Conservation (phyloP, 2,329 filamentous ascomycete genomes). For the Verticillium albo-atrum region DNA sequence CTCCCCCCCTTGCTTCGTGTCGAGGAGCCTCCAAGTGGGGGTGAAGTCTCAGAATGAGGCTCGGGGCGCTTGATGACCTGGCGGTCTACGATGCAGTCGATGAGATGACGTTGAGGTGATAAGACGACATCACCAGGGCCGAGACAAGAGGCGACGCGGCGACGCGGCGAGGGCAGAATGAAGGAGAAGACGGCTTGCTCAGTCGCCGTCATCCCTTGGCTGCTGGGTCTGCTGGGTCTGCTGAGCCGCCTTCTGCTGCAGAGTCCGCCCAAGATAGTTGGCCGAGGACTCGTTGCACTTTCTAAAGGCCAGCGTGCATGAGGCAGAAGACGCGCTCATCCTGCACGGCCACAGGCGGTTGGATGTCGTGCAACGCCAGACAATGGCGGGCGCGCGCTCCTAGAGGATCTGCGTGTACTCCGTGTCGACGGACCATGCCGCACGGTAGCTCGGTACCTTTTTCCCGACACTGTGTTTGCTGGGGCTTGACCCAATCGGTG, state of each 20-base stretch:
- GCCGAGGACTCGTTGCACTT: neutral
- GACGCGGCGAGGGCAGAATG: neutral
- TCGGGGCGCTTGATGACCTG: neutral
- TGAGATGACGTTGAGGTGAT: neutral
- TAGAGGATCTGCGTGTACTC: neutral
- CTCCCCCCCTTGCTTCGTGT: neutral
- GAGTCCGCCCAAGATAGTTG: neutral
- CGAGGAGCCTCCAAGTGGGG: neutral
- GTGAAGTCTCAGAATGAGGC: neutral
- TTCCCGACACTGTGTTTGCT: neutral
- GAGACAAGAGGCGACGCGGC: neutral
- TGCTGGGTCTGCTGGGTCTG: neutral
- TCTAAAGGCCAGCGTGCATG: neutral
- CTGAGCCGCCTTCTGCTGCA: neutral
- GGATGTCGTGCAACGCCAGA: neutral
- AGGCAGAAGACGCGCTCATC: neutral
- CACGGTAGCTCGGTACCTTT: neutral
- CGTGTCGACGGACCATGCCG: neutral
- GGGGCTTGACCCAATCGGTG: neutral
- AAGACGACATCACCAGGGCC: neutral
- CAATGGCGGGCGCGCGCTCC: neutral
- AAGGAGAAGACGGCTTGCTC: neutral
- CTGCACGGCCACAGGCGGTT: neutral
- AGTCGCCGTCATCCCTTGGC: neutral
- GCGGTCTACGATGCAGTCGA: neutral